phyloP scores from a whole-genome alignment of 164 flowering plant species.

The Cinnamomum micranthum region DNA sequence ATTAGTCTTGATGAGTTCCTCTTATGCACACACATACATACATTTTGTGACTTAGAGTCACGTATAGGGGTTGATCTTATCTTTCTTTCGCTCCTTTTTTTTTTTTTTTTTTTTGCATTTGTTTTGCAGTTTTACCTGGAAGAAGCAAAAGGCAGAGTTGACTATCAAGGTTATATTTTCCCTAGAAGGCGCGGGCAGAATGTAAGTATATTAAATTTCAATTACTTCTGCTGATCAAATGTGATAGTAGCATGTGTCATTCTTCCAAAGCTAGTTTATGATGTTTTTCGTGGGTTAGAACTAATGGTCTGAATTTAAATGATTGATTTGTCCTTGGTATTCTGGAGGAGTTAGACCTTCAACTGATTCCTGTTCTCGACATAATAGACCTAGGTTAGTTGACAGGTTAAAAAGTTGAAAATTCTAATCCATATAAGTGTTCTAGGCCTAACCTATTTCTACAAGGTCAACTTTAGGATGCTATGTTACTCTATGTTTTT shows the following conservation, averaged over 20 bases:
- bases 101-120: background rate
- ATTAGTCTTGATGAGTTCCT: no score
- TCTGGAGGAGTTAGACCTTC: background rate
- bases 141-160: conserved; percentile 87
- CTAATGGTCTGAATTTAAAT: background rate
- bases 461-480: no score
- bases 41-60: background rate
- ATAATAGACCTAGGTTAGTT: no score
- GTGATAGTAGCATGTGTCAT: background rate
- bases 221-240: background rate
- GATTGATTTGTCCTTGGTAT: background rate
- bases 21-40: no score
- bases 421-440: no score
- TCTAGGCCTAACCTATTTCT: no score
- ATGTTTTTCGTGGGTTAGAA: background rate
- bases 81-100: background rate
- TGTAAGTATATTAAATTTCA: conserved; percentile 45
- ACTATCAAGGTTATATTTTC: conserved; percentile 90
- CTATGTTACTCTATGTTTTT: no score
- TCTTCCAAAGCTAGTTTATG: no score
- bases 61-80: background rate
- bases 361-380: no score
- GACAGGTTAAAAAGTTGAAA: no score
- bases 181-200: conserved; percentile 75
- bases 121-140: conserved; percentile 77